Conservation (phyloP, 1,284 basidiomycete species). For the Cutaneotrichosporon sp. region DNA sequence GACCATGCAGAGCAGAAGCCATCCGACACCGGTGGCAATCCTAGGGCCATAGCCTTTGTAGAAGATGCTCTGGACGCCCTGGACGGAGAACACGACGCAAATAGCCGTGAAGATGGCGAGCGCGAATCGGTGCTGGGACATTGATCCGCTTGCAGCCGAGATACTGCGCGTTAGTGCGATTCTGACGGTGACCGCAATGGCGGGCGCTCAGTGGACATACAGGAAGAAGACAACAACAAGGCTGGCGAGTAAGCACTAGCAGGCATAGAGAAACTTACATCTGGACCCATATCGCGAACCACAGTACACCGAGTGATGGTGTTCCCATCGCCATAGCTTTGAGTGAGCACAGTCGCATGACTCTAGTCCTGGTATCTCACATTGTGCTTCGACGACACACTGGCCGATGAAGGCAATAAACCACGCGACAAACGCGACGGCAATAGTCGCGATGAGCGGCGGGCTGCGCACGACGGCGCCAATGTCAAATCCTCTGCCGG, state of each 20-base stretch:
- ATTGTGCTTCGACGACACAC: conserved; percentile 10
- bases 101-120: conserved; percentile 83
- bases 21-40: conserved; percentile 85
- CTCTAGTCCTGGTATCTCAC: too few species aligned
- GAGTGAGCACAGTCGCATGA: too few species aligned
- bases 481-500: conserved; percentile 35
- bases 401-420: conserved; percentile 73
- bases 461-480: conserved; percentile 74
- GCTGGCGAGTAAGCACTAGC: conserved; percentile 15
- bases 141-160: conserved; percentile 25
- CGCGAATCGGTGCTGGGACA: conserved; percentile 58
- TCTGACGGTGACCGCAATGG: neutral
- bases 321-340: conserved; percentile 20
- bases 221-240: conserved; percentile 48
- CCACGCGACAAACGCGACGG: conserved; percentile 83
- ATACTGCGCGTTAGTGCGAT: conserved; percentile 2
- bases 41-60: conserved; percentile 54
- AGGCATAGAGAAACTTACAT: conserved; percentile 29
- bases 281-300: conserved; percentile 80
- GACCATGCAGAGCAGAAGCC: conserved; percentile 86
- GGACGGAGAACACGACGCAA: conserved; percentile 77
- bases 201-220: conserved; percentile 24
- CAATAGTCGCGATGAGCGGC: conserved; percentile 79
- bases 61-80: conserved; percentile 17
- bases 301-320: conserved; percentile 60